Evolutionary conservation across 257 asterid genomes (phyloP).

Genomic region (Rhazya stricta): DNA sequence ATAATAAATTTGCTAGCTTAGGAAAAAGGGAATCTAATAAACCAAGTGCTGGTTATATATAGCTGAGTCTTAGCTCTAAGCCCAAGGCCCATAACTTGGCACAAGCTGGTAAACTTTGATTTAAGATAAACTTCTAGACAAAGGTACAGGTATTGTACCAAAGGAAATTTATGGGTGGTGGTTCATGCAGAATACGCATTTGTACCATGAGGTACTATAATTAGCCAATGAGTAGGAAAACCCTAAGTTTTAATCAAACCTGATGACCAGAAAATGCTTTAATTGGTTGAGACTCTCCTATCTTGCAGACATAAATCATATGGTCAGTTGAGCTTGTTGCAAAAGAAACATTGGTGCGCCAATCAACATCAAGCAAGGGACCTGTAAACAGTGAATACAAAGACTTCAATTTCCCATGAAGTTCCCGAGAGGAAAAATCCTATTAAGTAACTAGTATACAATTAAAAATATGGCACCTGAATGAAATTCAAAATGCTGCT

Average conservation of each 20-base stretch:
- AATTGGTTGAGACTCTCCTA: conserved; percentile 23
- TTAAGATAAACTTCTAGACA: neutral
- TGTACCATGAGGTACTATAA: neutral
- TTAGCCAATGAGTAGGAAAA: neutral
- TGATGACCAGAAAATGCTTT: conserved; percentile 29
- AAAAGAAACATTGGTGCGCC: conserved; percentile 28
- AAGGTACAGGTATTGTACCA: neutral
- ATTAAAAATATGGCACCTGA: conserved; percentile 19
- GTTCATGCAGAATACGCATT: neutral
- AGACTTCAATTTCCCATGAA: neutral
- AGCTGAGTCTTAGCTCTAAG: neutral
- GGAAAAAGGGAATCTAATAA: neutral
- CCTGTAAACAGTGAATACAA: conserved; percentile 13
- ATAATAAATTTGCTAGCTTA: neutral
- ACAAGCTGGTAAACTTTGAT: neutral
- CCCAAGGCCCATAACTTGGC: neutral
- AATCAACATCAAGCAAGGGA: conserved; percentile 28
- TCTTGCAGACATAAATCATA: conserved; percentile 26
- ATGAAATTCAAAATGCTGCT: conserved; percentile 27
- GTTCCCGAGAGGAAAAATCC: neutral
- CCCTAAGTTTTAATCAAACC: conserved; percentile 22
- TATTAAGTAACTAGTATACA: neutral
- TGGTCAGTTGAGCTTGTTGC: conserved; percentile 35
- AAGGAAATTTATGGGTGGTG: neutral
- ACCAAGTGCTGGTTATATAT: neutral